Evolutionary conservation across 768 basidiomycete species (phyloP), one percentile per base, ranked within the genome.

Genomic region (Agrocybe praecox): DNA sequence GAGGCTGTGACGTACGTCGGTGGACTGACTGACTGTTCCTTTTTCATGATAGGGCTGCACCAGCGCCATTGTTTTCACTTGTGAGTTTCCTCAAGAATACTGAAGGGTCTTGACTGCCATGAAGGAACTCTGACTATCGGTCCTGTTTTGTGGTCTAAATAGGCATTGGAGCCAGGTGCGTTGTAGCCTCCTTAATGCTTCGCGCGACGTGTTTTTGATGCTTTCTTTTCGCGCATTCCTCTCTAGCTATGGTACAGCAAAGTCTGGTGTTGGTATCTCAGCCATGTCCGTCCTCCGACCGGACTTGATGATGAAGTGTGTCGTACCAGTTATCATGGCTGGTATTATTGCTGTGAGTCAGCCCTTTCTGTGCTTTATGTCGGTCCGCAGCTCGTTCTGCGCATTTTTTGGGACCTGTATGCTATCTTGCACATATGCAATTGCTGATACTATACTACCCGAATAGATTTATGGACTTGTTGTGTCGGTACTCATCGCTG

Each of bases 311-410:
- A 96, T 98, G 92, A 94, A 89, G 81, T 96, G 91, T 85, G 89
- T 91, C 62, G 87, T 98, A 51, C 96, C 96, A 46, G 95, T 98
- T 72, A 90, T 99, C 76, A 98, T 98, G 96, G 96, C 96, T 82
- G 96, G 96, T 94, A 98, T 98, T 80, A 97, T 98, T 78, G 96
- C 92, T 72, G 96, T 98, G 65, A 63, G 94, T 87, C 32, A 42
- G 26, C 36, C 23, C 29, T 9, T 7, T 49, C 57, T 58, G 34
- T 60, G 59, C 50, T 36, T 23, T 21, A 52, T 34, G 53, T 18
- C 24, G 33, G 10, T 14, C 33, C 17, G 55, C 17, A 40, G 36
- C 9, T 29, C 59, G 48, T 34, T 55, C 48, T 55, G 18, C 42
- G 17, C 23, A 11, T 22, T 18, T 22, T 18, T 22, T 11, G 33